These are phyloP conservation scores for Eucalyptus globulus DNA, from an alignment of 345 rosid species.

Conservation along the genomic window DNA sequence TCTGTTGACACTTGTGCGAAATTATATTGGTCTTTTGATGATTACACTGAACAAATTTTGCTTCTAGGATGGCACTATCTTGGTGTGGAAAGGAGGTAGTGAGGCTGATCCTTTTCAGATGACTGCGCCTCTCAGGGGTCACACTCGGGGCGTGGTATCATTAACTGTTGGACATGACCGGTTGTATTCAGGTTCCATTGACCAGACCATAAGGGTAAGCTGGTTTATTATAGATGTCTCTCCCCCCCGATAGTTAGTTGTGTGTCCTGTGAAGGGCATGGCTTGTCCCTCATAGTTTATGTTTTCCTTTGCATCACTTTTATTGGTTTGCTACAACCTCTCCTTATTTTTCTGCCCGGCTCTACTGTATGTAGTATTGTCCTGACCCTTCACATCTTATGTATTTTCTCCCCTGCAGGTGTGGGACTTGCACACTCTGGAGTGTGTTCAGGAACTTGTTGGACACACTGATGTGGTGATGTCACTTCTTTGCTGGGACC, in stretches of 20 bases:
- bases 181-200: conserved; percentile 40
- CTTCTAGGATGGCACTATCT: too few species aligned
- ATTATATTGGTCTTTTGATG: too few species aligned
- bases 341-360: neutral
- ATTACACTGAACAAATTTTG: too few species aligned
- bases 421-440: conserved; percentile 30
- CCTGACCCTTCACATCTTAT: too few species aligned
- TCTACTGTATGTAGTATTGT: too few species aligned
- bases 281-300: neutral
- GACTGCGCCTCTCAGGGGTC: too few species aligned
- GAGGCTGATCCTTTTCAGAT: too few species aligned
- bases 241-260: neutral
- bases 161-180: neutral
- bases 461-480: too few species aligned
- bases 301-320: neutral
- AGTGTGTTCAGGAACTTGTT: too few species aligned
- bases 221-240: neutral
- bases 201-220: conserved; percentile 34
- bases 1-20: too few species aligned
- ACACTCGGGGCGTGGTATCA: neutral
- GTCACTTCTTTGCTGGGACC: too few species aligned
- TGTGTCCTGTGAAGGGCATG: neutral
- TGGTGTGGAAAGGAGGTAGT: too few species aligned
- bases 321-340: neutral
- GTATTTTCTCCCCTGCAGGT: conserved; percentile 3